Evolutionary conservation across 768 basidiomycete genomes (phyloP), one percentile per base, ranked within the genome.

Genomic region (Pisolithus orientalis): DNA sequence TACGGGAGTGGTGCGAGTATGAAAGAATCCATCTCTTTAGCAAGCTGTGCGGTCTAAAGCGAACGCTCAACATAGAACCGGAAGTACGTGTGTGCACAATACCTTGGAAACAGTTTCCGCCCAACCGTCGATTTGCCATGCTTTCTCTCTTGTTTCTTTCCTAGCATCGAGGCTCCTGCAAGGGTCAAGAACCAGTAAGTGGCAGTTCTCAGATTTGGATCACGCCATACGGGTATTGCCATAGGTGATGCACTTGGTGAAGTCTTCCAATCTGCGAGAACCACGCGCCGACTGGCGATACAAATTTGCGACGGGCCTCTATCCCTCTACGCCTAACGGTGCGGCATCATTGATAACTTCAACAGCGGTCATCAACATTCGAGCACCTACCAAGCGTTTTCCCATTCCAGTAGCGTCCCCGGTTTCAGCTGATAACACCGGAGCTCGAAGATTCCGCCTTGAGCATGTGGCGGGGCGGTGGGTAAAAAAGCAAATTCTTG

Each of bases 401-500:
- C 96, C 96, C 96, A 98, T 62, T 98, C 94, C 50, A 98, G 70
- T 49, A 98, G 75, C 6, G 87, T 84, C 7, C 96, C 96, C 4
- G 95, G 90, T 61, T 86, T 83, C 53, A 96, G 70, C 65, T 83
- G 83, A 70, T 99, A 99, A 37, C 80, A 83, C 60, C 96, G 79
- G 60, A 98, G 74, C 70, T 99, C 96, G 64, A 96, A 99, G 44
- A 99, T 75, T 5, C 96, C 95, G 6, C 94, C 95, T 59, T 87
- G 80, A 5, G 82, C 77, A 58, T 79, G 86, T 5, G 94, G 94
- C 32, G 94, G 92, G 17, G 90, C 80, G 1, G 93, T 90, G 6
- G 94, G 92, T 65, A 94, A 83, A 73, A 97, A 95, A 1, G 90
- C 91, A 70, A 99, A 99, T 66, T 99, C 95, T 65, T 93, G 91